A percentile compares a stretch with the other conserved stretches of the same genome.
Evolutionary conservation across 495 filamentous ascomycete genomes (phyloP).

Genomic region (Xylaria telfairii): DNA sequence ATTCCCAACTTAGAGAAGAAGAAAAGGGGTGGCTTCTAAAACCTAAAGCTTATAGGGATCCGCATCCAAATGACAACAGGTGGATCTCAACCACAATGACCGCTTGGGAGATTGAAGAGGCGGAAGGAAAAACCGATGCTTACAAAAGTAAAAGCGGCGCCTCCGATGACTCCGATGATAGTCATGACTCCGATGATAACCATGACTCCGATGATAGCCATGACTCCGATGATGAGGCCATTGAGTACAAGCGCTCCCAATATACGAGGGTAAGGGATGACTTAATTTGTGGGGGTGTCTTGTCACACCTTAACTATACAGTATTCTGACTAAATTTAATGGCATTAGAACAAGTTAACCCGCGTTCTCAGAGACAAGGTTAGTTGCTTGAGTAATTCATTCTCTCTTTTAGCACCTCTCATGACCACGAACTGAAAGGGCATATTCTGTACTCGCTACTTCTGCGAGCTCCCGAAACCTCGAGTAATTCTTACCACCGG

Average conservation of each 20-base stretch:
- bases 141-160: background rate
- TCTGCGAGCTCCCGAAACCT: too few species aligned
- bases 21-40: background rate
- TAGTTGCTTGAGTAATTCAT: too few species aligned
- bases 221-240: background rate
- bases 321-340: background rate
- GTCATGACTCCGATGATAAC: background rate
- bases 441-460: too few species aligned
- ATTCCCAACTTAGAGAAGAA: too few species aligned
- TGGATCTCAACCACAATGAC: background rate
- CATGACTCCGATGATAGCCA: background rate
- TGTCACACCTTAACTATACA: background rate
- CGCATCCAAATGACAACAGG: background rate
- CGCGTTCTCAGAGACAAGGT: slow-evolving; percentile 15
- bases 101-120: background rate
- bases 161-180: background rate
- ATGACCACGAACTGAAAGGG: too few species aligned
- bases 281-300: background rate
- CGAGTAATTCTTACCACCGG: too few species aligned
- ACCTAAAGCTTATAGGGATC: background rate
- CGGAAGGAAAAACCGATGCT: too few species aligned
- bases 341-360: slow-evolving; percentile 11
- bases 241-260: background rate
- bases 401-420: too few species aligned
- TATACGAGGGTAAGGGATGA: slow-evolving; percentile 18